Conservation (phyloP, 1,284 basidiomycete genomes). For the Puccinia coronata region DNA sequence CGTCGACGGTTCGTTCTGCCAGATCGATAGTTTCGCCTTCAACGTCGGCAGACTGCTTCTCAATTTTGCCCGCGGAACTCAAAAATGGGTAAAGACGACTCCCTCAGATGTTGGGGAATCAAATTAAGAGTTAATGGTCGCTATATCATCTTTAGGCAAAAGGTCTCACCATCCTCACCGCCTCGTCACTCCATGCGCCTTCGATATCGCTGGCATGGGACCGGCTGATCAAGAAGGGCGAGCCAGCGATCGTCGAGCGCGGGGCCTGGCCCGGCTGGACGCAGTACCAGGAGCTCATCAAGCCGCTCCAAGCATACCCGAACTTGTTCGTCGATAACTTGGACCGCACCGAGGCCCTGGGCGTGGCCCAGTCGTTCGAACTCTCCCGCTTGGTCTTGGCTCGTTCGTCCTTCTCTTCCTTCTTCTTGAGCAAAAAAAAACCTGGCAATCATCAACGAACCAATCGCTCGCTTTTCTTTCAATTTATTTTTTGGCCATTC, state of each 20-base stretch:
- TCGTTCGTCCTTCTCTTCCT: constrained; percentile 28
- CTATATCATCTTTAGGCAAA: constrained; percentile 16
- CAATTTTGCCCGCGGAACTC: constrained; percentile 28
- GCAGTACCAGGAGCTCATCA: constrained; percentile 18
- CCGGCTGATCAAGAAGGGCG: constrained; percentile 2
- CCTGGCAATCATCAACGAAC: not conserved
- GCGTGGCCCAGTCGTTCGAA: constrained; percentile 21
- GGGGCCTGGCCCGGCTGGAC: constrained; percentile 42
- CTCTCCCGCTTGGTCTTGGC: constrained; percentile 31
- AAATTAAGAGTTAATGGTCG: too few relatives aligned
- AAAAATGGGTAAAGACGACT: constrained; percentile 19
- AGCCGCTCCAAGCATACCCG: constrained; percentile 14
- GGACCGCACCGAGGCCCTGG: constrained; percentile 31
- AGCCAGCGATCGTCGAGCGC: not conserved
- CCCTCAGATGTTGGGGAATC: not conserved
- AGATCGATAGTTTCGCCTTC: constrained; percentile 42
- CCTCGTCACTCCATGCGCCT: constrained; percentile 15
- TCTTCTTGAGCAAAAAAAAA: not conserved
- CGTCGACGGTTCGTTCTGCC: constrained; percentile 37
- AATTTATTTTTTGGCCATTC: not conserved
- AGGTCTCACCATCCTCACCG: constrained; percentile 11
- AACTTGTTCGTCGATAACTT: constrained; percentile 19
- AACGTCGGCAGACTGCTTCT: constrained; percentile 26
- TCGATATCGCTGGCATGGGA: constrained; percentile 43
- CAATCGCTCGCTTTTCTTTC: not conserved